phyloP scores from a whole-genome alignment of 179 eudicot genomes.

The Silene noctiflora region DNA sequence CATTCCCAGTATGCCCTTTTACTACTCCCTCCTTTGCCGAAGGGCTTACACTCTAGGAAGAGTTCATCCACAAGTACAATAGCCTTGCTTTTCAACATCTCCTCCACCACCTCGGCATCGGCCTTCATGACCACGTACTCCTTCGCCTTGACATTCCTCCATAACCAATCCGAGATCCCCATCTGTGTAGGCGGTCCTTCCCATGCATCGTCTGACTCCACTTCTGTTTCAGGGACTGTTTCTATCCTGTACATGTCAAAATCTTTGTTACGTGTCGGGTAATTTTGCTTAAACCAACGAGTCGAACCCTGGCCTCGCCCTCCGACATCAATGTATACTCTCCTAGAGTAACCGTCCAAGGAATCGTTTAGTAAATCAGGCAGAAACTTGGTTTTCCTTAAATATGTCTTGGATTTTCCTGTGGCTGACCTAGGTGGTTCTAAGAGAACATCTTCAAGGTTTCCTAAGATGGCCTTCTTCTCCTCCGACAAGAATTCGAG shows the following conservation, averaged over 20 bases:
- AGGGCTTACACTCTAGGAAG: conserved; percentile 71
- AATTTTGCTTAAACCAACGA: conserved; percentile 69
- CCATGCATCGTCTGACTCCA: conserved; percentile 38
- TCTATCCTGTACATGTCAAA: conserved; percentile 65
- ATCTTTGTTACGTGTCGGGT: conserved; percentile 62
- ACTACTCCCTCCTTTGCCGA: conserved; percentile 43
- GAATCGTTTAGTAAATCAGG: conserved; percentile 66
- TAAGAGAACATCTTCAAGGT: conserved; percentile 69
- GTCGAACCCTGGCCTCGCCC: conserved; percentile 39
- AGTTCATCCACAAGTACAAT: conserved; percentile 74
- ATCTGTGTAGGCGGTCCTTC: conserved; percentile 39
- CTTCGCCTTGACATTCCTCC: conserved; percentile 53
- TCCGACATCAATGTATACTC: conserved; percentile 66
- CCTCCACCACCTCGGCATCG: conserved; percentile 73
- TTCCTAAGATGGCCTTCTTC: conserved; percentile 51
- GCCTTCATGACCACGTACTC: conserved; percentile 88
- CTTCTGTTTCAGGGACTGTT: conserved; percentile 36
- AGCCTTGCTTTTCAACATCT: conserved; percentile 57
- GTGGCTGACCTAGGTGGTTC: conserved; percentile 69
- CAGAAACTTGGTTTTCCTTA: conserved; percentile 57
- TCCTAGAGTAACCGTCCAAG: conserved; percentile 58
- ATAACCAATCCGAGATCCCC: conserved; percentile 65
- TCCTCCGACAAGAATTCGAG: conserved; percentile 40
- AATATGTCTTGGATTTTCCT: conserved; percentile 39
- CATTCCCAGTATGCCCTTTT: conserved; percentile 93